These are phyloP conservation scores for Xylaria nigripes DNA, from an alignment of 495 filamentous ascomycete genomes.

Conservation along the genomic window DNA sequence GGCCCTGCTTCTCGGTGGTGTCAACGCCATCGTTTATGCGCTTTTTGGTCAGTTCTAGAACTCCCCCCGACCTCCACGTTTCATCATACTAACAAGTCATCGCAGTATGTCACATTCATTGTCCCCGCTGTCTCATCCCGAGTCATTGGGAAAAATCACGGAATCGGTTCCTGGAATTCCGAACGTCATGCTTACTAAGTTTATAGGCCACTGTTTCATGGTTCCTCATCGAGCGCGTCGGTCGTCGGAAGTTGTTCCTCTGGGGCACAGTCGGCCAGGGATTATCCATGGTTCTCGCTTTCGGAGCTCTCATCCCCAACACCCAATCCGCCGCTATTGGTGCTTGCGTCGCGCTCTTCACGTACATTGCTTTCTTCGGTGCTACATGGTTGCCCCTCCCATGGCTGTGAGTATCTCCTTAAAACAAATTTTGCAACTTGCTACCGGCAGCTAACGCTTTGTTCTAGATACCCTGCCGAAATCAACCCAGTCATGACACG, in stretches of 20 bases:
- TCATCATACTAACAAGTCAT: background rate
- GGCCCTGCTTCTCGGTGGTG: constrained; percentile 62
- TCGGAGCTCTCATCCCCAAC: constrained; percentile 59
- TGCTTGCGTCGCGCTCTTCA: constrained; percentile 69
- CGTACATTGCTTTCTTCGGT: constrained; percentile 70
- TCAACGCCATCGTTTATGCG: constrained; percentile 74
- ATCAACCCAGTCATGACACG: constrained; percentile 69
- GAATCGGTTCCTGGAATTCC: background rate
- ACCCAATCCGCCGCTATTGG: constrained; percentile 49
- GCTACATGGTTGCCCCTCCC: constrained; percentile 66
- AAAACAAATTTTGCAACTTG: too few relatives aligned
- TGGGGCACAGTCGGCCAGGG: constrained; percentile 62
- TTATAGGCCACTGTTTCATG: constrained; percentile 56
- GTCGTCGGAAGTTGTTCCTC: constrained; percentile 64
- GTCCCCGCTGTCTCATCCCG: background rate
- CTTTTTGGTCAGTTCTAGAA: constrained; percentile 41
- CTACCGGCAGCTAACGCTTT: background rate
- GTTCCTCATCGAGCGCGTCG: constrained; percentile 71
- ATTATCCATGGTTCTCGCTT: constrained; percentile 67
- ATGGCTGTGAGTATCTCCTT: constrained; percentile 42
- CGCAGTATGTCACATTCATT: constrained; percentile 1
- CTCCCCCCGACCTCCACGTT: background rate
- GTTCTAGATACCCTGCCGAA: constrained; percentile 48
- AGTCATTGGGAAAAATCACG: background rate
- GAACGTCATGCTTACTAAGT: constrained; percentile 8